Evolutionary conservation across 2,329 filamentous ascomycete genomes (phyloP), one percentile per base, ranked within the genome.

Genomic region (Leptographium procerum): DNA sequence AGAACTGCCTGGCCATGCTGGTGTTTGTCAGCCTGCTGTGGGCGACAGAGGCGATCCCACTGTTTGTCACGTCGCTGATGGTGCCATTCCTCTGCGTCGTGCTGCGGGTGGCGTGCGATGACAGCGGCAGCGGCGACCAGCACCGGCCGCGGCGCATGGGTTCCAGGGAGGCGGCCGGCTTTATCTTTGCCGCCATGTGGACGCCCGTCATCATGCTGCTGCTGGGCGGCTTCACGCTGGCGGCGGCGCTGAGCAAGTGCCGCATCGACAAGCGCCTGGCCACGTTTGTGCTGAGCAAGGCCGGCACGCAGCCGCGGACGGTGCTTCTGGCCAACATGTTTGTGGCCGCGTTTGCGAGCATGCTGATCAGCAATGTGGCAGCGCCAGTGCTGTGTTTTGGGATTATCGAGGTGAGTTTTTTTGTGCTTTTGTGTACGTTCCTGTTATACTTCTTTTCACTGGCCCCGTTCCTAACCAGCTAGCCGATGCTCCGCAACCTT

Each of bases 321-420:
- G 94, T 99, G 4, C 79, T 99, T 5, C 73, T 99, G n/a, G 94
- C 92, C 57, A 96, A 92, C 74, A 99, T 99, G 94, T 91, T 96
- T 66, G 94, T 99, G 48, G 91, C 92, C 58, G 95, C 94, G 68
- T 95, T 99, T 70, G 87, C 95, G 10, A 96, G 91, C 66, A 99
- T 99, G 94, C 90, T 95, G 79, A 97, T 99, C 68, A 96, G 91
- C 73, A 99, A 99, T 65, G 95, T 99, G 31, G 94, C 94, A 1
- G 92, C 95, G 1, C 94, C 94, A 0, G 94, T 99, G 11, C 80
- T 99, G 43, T 99, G 94, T 76, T 97, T 95, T 72, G 95, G 91
- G 24, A 96, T 99, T 67, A 95, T 99, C 61, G 91, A 96, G 80
- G 87, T 89, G 72, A 65, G 78, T 53, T 13, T 10, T 28, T 4